A percentile compares a stretch with the other conserved stretches of the same genome.
Evolutionary conservation across 2,329 filamentous ascomycete genomes (phyloP).

Genomic region (Penicillium sp.): DNA sequence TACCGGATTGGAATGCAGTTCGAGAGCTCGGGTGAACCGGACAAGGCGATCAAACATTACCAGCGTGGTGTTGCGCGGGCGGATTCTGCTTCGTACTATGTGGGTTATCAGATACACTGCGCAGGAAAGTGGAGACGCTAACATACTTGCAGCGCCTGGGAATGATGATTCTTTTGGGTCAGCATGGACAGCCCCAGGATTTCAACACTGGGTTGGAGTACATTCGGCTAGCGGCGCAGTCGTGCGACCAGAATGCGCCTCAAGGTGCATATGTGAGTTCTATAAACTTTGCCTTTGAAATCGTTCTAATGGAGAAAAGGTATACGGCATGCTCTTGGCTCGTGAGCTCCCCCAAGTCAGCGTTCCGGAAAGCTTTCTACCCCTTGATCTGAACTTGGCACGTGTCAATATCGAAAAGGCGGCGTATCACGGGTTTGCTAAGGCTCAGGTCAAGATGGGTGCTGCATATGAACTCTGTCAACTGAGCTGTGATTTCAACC

Average conservation of each 20-base stretch:
- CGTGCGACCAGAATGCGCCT: slow-evolving; percentile 91
- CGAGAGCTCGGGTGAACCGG: slow-evolving; percentile 88
- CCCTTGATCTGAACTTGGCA: slow-evolving; percentile 69
- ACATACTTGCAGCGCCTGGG: slow-evolving; percentile 66
- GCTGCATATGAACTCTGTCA: slow-evolving; percentile 93
- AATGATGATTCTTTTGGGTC: slow-evolving; percentile 95
- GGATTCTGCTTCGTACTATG: slow-evolving; percentile 81
- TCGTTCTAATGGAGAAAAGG: slow-evolving; percentile 37
- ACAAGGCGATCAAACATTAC: slow-evolving; percentile 90
- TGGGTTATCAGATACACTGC: slow-evolving; percentile 31
- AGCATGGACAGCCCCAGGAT: slow-evolving; percentile 86
- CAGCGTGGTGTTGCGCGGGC: slow-evolving; percentile 72
- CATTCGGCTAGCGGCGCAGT: slow-evolving; percentile 78
- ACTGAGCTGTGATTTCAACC: slow-evolving; percentile 91
- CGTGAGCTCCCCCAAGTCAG: slow-evolving; percentile 87
- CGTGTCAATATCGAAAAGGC: slow-evolving; percentile 93
- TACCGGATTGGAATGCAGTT: slow-evolving; percentile 99
- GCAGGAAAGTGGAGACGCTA: slow-evolving; percentile 12
- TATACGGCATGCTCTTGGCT: slow-evolving; percentile 91
- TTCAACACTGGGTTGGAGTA: slow-evolving; percentile 74
- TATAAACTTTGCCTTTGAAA: not conserved
- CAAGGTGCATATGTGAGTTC: slow-evolving; percentile 78
- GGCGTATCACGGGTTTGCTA: slow-evolving; percentile 91
- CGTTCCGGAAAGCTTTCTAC: slow-evolving; percentile 69
- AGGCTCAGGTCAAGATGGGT: slow-evolving; percentile 96